A percentile compares a stretch with the other conserved stretches of the same genome.
Conservation (phyloP, 805 yeast genomes). For the Ogataea kodamae region DNA sequence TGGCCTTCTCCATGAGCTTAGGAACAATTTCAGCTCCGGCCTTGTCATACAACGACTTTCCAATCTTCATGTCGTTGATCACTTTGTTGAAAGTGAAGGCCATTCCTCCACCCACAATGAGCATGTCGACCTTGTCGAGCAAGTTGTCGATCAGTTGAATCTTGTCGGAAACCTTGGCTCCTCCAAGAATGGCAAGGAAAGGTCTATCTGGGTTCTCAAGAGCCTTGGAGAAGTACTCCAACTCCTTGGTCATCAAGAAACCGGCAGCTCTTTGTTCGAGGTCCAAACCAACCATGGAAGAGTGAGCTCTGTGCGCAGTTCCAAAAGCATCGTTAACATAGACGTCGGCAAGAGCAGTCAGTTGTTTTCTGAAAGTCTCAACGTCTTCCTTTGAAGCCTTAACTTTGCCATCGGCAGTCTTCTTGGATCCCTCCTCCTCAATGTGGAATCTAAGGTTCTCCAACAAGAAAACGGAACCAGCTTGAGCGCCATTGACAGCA, state of each 20-base stretch:
- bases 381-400: constrained; percentile 89
- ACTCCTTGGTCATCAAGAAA: constrained; percentile 96
- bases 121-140: constrained; percentile 90
- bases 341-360: constrained; percentile 92
- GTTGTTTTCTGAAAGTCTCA: constrained; percentile 80
- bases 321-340: constrained; percentile 98
- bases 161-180: constrained; percentile 99
- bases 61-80: constrained; percentile 78
- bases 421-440: constrained; percentile 93
- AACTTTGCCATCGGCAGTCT: constrained; percentile 80
- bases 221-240: constrained; percentile 96
- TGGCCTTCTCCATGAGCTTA: constrained; percentile 89
- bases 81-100: constrained; percentile 98
- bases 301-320: constrained; percentile 99
- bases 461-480: constrained; percentile 82
- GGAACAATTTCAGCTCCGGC: constrained; percentile 96
- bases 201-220: constrained; percentile 98
- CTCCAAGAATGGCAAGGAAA: constrained; percentile 97
- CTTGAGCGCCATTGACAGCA: constrained; percentile 67
- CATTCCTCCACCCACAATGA: constrained; percentile 99
- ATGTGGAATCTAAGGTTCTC: constrained; percentile 99
- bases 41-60: constrained; percentile 87
- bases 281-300: constrained; percentile 97
- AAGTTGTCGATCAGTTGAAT: constrained; percentile 96
- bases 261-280: constrained; percentile 97